phyloP scores from a whole-genome alignment of 2,329 filamentous ascomycete species.

The Cercospora canescens region DNA sequence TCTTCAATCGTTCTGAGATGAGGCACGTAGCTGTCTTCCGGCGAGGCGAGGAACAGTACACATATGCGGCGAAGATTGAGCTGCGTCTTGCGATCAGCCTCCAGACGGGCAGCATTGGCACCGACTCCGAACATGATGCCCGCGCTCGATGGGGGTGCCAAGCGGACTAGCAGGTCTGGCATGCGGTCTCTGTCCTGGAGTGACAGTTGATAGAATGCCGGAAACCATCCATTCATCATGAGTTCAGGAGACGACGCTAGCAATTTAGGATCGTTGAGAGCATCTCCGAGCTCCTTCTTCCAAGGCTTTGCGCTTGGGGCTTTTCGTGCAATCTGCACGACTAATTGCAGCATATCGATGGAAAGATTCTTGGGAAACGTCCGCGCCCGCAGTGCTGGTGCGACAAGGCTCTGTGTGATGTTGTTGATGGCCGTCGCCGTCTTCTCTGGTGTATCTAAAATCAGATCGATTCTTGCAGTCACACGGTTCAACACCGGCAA shows the following conservation, averaged over 20 bases:
- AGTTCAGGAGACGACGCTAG: constrained; percentile 69
- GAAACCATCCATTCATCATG: constrained; percentile 75
- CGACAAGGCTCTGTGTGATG: constrained; percentile 81
- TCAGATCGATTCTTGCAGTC: constrained; percentile 76
- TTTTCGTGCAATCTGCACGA: constrained; percentile 75
- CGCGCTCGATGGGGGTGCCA: constrained; percentile 84
- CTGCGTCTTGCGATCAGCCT: constrained; percentile 91
- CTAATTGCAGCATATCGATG: constrained; percentile 66
- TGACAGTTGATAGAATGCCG: constrained; percentile 79
- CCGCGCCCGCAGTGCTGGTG: constrained; percentile 79
- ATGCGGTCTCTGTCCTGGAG: constrained; percentile 86
- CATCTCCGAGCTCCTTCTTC: constrained; percentile 90
- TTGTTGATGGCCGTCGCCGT: constrained; percentile 74
- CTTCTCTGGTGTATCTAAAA: constrained; percentile 83
- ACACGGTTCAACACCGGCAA: constrained; percentile 77
- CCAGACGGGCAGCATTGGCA: constrained; percentile 86
- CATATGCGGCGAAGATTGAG: constrained; percentile 82
- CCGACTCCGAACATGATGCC: constrained; percentile 99
- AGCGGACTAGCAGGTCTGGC: constrained; percentile 73
- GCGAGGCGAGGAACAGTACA: constrained; percentile 73
- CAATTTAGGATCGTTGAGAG: constrained; percentile 86
- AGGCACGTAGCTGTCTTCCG: constrained; percentile 75
- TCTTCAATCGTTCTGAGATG: constrained; percentile 74
- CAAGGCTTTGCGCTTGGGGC: constrained; percentile 82
- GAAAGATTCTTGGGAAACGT: constrained; percentile 84